phyloP scores from a whole-genome alignment of 805 yeast species.

The Wickerhamomyces rabaulensis region DNA sequence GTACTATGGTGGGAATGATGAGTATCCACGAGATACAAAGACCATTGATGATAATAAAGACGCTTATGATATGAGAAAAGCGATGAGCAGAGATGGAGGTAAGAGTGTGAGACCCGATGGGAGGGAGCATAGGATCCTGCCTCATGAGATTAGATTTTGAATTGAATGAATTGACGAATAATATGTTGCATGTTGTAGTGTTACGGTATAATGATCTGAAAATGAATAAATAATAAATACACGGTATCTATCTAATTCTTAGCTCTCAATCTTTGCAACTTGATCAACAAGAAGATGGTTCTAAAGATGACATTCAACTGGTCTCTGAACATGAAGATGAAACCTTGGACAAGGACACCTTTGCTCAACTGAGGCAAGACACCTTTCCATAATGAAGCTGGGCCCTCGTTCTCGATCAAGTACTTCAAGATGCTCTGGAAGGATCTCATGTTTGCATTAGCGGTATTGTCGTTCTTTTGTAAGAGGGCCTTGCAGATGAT shows the following conservation, averaged over 20 bases:
- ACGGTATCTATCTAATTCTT: no score
- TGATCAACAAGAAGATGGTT: slow-evolving; percentile 6
- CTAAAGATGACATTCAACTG: slow-evolving; percentile 21
- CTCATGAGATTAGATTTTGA: slow-evolving; percentile 60
- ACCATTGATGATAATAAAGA: slow-evolving; percentile 62
- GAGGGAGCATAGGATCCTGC: slow-evolving; percentile 50
- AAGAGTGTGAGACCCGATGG: slow-evolving; percentile 57
- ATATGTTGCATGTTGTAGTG: no score
- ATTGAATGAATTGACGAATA: not conserved
- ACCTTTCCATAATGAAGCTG: slow-evolving; percentile 70
- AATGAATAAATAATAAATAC: no score
- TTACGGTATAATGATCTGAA: not conserved
- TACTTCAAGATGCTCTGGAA: slow-evolving; percentile 61
- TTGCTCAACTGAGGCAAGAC: slow-evolving; percentile 73
- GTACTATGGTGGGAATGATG: slow-evolving; percentile 61
- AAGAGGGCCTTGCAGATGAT: slow-evolving; percentile 81
- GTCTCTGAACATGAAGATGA: slow-evolving; percentile 66
- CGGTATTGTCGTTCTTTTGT: slow-evolving; percentile 42
- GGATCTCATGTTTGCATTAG: slow-evolving; percentile 41
- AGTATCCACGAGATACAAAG: slow-evolving; percentile 33
- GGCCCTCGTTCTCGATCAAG: slow-evolving; percentile 59
- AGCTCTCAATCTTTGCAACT: not conserved
- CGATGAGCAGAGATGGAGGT: slow-evolving; percentile 51
- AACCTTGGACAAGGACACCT: slow-evolving; percentile 81
- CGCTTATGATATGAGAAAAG: slow-evolving; percentile 83